A percentile compares a stretch with the other conserved stretches of the same genome.
Conservation (phyloP, 176 grass and related monocot species). For the Chrysopogon serrulatus region DNA sequence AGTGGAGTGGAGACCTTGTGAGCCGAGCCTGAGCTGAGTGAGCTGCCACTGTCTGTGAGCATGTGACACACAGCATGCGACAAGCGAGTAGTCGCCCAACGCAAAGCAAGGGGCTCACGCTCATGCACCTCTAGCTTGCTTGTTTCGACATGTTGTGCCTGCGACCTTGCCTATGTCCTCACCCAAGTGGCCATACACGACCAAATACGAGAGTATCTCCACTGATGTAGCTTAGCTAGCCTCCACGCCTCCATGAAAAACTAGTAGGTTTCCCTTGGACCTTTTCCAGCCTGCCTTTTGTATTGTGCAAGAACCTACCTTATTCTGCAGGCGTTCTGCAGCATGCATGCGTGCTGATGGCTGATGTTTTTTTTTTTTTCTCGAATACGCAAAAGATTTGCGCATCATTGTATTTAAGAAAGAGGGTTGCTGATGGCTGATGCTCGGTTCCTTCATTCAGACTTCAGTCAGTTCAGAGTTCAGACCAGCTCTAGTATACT, state of each 20-base stretch:
- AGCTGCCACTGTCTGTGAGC: background rate
- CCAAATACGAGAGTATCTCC: background rate
- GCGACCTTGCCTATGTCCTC: constrained; percentile 44
- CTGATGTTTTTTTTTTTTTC: no score
- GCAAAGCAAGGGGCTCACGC: background rate
- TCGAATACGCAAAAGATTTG: no score
- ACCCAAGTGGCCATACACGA: constrained; percentile 8
- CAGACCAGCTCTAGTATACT: background rate
- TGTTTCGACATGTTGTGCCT: constrained; percentile 23
- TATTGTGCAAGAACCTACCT: background rate
- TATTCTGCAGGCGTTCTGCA: background rate
- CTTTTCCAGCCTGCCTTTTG: background rate
- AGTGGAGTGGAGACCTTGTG: constrained; percentile 6
- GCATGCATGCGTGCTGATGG: background rate
- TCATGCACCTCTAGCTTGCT: background rate
- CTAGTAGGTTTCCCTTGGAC: constrained; percentile 11
- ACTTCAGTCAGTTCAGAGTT: background rate
- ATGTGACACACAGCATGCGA: constrained; percentile 8
- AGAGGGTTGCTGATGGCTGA: no score
- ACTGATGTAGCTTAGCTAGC: constrained; percentile 4
- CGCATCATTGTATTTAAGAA: no score
- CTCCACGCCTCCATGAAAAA: background rate
- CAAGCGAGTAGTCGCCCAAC: constrained; percentile 27
- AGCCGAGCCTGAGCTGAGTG: constrained; percentile 4
- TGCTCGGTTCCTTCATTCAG: background rate